Base-by-base conservation (phyloP, 2,329 filamentous ascomycete species). In the Macrophomina tecta region DNA sequence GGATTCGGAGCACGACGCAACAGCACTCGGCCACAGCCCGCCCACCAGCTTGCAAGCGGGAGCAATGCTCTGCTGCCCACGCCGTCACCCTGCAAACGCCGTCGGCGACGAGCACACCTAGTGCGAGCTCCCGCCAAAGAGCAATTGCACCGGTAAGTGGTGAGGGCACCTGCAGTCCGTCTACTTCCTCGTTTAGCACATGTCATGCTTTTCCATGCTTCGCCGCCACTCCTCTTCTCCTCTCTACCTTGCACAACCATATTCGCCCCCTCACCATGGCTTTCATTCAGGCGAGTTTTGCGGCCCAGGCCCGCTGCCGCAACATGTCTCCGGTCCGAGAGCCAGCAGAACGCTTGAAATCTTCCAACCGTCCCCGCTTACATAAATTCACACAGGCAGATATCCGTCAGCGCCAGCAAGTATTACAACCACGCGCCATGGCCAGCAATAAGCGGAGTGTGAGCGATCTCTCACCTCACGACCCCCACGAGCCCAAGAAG, bases 31-130 rank as follows among this genome's bases (percentile, higher is more conserved):
- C 32, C 23, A 30, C n/a, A 5, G 5, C 9, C 30, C 30, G n/a
- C n/a, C 58, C 45, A 30, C 32, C 30, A 18, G 32, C 42, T 38
- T 12, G 36, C 36, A 12, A 38, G 36, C 5, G 12, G 14, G 42
- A 49, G 58, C 58, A 45, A 62, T 62, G 42, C 58, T 5, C 42
- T 32, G n/a, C 38, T 32, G 16, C n/a, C 42, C n/a, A 23, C 42
- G 30, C 8, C 40, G 42, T 38, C n/a, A 38, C 16, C 32, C 45
- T 49, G 30, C 42, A 23, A 16, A 40, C 7, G n/a, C 28, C 40
- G 11, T 45, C 9, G 46, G 40, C 14, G 28, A 36, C 56, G 28
- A 23, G 28, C 23, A 46, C 40, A 18, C 56, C 16, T 34, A 61
- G 28, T 28, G 28, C 11, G 12, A 32, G 12, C 9, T 1, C 7